phyloP scores from a whole-genome alignment of 371 early-diverging fungal species.

The Rhizopus sp. region DNA sequence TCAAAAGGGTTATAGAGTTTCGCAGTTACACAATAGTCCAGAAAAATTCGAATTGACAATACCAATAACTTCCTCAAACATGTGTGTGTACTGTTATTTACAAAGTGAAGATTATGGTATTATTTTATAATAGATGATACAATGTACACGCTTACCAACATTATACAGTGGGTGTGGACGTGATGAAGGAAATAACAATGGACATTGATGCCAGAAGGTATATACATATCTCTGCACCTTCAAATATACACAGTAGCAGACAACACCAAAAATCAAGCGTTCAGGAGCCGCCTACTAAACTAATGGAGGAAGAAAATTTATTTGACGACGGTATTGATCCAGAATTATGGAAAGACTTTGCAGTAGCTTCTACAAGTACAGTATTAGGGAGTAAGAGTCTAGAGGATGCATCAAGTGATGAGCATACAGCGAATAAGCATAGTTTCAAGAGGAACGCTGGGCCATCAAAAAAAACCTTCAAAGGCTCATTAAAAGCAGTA shows the following conservation, averaged over 20 bases:
- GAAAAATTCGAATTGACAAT: conserved; percentile 24
- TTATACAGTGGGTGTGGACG: conserved; percentile 35
- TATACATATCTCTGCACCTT: conserved; percentile 6
- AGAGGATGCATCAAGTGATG: not conserved
- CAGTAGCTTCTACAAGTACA: not conserved
- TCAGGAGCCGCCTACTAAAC: not conserved
- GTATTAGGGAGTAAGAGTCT: not conserved
- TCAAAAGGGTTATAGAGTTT: conserved; percentile 21
- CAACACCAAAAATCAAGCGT: not conserved
- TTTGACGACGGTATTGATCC: conserved; percentile 2
- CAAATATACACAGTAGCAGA: not conserved
- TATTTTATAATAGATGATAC: not conserved
- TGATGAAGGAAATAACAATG: conserved; percentile 14
- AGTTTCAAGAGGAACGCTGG: not conserved
- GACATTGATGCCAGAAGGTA: conserved; percentile 17
- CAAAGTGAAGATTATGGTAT: conserved; percentile 48
- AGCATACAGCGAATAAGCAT: not conserved
- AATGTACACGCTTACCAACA: not conserved
- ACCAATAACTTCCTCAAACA: conserved; percentile 7
- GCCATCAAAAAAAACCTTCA: not conserved
- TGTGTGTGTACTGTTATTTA: conserved; percentile 22
- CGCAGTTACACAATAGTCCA: conserved; percentile 23
- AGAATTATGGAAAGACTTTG: conserved; percentile 3
- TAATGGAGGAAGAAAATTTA: not conserved
- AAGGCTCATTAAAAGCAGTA: not conserved